Conservation (phyloP, 805 yeast species). For the Ogataea pignaliae region DNA sequence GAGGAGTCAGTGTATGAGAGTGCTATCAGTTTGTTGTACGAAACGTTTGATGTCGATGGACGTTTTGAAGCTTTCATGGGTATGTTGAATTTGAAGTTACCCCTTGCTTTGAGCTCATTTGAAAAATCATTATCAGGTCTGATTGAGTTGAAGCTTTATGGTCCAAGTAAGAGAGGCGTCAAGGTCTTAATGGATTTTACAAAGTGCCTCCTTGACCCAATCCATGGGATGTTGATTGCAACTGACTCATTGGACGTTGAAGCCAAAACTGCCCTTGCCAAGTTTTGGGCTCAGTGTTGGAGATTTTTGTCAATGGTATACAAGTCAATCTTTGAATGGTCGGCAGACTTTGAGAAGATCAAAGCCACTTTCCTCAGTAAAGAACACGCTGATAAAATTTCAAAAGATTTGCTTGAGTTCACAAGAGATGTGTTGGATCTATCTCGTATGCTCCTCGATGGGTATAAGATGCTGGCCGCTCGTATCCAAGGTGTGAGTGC, state of each 20-base stretch:
- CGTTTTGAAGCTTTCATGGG: conserved; percentile 69
- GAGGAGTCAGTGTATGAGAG: conserved; percentile 55
- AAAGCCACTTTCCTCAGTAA: conserved; percentile 16
- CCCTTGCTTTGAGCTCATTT: conserved; percentile 42
- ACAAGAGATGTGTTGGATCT: conserved; percentile 83
- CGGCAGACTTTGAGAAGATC: conserved; percentile 33
- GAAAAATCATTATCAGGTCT: conserved; percentile 23
- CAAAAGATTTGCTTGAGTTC: conserved; percentile 46
- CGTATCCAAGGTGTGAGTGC: conserved; percentile 16
- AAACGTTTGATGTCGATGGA: conserved; percentile 75
- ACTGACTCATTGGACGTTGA: conserved; percentile 4
- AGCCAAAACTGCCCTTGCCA: conserved; percentile 25
- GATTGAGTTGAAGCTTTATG: conserved; percentile 14
- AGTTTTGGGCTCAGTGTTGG: conserved; percentile 76
- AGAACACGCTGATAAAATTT: conserved; percentile 20
- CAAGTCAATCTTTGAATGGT: conserved; percentile 70
- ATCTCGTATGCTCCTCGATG: conserved; percentile 61
- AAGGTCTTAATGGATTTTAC: conserved; percentile 71
- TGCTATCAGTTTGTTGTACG: conserved; percentile 67
- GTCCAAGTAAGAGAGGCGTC: conserved; percentile 45
- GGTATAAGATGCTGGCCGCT: conserved; percentile 48
- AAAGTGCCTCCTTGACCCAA: conserved; percentile 59
- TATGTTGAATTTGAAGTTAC: conserved; percentile 41
- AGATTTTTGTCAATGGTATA: conserved; percentile 63
- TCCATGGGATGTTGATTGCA: conserved; percentile 46